Conservation (phyloP, 2,329 filamentous ascomycete genomes). For the Fonsecaea erecta region DNA sequence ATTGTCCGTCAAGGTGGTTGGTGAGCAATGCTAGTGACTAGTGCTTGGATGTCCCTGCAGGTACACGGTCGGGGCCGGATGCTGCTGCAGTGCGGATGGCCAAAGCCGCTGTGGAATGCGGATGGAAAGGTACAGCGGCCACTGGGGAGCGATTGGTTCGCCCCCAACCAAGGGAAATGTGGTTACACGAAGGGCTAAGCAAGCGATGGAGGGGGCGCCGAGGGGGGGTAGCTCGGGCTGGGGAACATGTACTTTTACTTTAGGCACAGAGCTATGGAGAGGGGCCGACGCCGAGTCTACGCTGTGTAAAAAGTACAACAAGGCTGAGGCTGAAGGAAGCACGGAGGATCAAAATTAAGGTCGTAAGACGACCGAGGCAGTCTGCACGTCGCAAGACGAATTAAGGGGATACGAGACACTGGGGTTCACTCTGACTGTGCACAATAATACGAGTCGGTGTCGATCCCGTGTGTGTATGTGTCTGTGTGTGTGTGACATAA, state of each 20-base stretch:
- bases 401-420: background rate
- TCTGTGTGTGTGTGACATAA: background rate
- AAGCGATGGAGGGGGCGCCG: background rate
- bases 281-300: background rate
- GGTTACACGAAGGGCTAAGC: conserved; percentile 5
- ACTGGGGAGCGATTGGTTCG: background rate
- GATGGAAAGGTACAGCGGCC: background rate
- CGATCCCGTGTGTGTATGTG: background rate
- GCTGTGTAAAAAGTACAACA: background rate
- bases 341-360: background rate
- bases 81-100: conserved; percentile 17
- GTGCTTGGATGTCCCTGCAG: background rate
- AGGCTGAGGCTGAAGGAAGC: background rate
- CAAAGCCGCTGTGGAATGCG: conserved; percentile 5
- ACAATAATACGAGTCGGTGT: background rate
- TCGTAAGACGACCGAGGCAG: background rate
- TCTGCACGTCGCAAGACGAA: background rate
- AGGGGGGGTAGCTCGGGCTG: background rate
- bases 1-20: conserved; percentile 4
- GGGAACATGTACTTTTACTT: background rate
- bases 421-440: background rate
- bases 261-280: background rate
- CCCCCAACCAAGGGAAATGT: background rate
- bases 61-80: conserved; percentile 3
- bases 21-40: background rate